Base-by-base conservation (phyloP, 345 rosid genomes). In the Aquilaria malaccensis region DNA sequence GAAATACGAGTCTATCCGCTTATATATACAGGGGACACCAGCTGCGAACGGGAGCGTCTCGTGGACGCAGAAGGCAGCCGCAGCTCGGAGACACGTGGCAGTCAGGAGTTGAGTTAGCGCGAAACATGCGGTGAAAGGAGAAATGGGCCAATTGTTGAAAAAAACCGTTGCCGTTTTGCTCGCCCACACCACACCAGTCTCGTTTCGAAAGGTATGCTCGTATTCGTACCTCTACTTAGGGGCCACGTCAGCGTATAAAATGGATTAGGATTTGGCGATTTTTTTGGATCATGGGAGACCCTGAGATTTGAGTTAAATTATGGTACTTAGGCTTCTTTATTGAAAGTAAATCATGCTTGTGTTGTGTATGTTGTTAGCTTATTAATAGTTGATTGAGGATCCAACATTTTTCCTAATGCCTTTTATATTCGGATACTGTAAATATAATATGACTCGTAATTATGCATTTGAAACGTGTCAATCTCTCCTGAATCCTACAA, bases 111-210 rank as follows among this genome's bases (percentile, higher is more conserved):
- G 62, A 57, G 31, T 58, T 51, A 58, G 22, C 22, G 22, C 22
- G 43, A 41, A 45, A 66, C 58, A 43, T 50, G 43, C 33, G 54
- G 56, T 47, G 55, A 50, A 30, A 41, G 37, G 22, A 22, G 10
- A 46, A 65, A 56, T 41, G 48, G 45, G 41, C 57, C 33, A 54
- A 31, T 46, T 1, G 3, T 65, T 47, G 22, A 22, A 54, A 49
- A 65, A 56, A 65, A 65, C 68, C 61, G 68, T 65, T 65, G 61
- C 61, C 68, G 60, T 64, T 64, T 64, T 4, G 37, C 22, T 46
- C 37, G 69, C 62, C 49, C 10, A 22, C 22, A 22, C 22, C 22
- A 22, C 22, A 22, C 22, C 22, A 22, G 22, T 22, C 22, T 22
- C 22, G 22, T 22, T 22, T 22, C 22, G 22, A 22, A 22, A 22